Percentiles rank a stretch among this genome's conserved stretches.
Evolutionary conservation across 495 filamentous ascomycete species (phyloP).

Genomic region (Geoglossum glabrum): DNA sequence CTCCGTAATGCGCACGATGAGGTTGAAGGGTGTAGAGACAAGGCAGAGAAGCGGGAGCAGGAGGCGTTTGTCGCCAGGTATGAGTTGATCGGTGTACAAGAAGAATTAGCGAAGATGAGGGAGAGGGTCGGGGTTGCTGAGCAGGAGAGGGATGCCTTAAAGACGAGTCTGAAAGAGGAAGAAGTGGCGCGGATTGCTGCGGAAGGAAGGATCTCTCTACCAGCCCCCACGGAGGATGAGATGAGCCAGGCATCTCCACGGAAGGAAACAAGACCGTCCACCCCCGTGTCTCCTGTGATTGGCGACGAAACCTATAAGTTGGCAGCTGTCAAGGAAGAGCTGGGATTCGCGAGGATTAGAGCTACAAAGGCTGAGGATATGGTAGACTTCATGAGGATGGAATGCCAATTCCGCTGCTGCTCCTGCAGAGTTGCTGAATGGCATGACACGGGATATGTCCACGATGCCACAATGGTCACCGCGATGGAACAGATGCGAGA

Average conservation of each 20-base stretch:
- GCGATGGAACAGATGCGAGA: slow-evolving; percentile 3
- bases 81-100: slow-evolving; percentile 48
- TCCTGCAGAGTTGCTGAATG: slow-evolving; percentile 36
- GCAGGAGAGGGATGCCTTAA: slow-evolving; percentile 47
- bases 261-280: slow-evolving; percentile 8
- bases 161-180: slow-evolving; percentile 37
- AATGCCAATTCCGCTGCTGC: slow-evolving; percentile 59
- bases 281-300: not conserved
- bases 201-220: slow-evolving; percentile 40
- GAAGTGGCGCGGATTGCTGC: slow-evolving; percentile 40
- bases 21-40: slow-evolving; percentile 26
- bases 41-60: slow-evolving; percentile 36
- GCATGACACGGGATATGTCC: slow-evolving; percentile 27
- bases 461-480: slow-evolving; percentile 18
- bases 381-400: slow-evolving; percentile 45
- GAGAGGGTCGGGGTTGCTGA: slow-evolving; percentile 45
- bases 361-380: slow-evolving; percentile 2
- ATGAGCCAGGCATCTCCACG: slow-evolving; percentile 4
- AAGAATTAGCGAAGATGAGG: slow-evolving; percentile 45
- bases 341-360: slow-evolving; percentile 10
- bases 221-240: slow-evolving; percentile 22
- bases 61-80: slow-evolving; percentile 61
- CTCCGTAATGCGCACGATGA: slow-evolving; percentile 32
- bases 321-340: slow-evolving; percentile 22
- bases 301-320: not conserved